A percentile compares a stretch with the other conserved stretches of the same genome.
Evolutionary conservation across 345 rosid species (phyloP).

Genomic region (Brassica cretica): DNA sequence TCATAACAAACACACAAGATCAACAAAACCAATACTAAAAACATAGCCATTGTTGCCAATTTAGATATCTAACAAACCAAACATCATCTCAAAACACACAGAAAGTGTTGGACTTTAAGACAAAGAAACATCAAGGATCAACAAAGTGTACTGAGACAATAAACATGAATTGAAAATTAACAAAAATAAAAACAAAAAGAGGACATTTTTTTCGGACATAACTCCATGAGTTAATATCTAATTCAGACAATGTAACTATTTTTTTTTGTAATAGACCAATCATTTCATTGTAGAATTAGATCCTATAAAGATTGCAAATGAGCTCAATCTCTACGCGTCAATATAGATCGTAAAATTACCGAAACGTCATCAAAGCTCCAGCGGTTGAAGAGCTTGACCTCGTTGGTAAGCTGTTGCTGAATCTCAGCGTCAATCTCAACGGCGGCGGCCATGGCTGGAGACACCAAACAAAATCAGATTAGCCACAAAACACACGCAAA

Average conservation of each 20-base stretch:
- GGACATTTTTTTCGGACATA: background rate
- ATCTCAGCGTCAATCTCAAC: constrained; percentile 39
- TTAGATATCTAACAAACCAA: no score
- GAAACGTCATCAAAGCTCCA: constrained; percentile 80
- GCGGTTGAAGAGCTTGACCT: constrained; percentile 75
- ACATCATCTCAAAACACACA: background rate
- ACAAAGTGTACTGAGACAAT: background rate
- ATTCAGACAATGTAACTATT: background rate
- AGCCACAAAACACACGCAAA: background rate
- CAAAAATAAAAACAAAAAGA: background rate
- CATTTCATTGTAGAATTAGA: background rate
- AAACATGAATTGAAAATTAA: background rate
- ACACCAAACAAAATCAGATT: constrained; percentile 3
- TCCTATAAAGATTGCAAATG: background rate
- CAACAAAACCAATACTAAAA: background rate
- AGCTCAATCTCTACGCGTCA: background rate
- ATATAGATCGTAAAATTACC: constrained; percentile 37
- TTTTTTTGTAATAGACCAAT: background rate
- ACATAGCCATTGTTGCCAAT: background rate
- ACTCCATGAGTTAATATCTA: background rate
- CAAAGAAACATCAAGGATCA: background rate
- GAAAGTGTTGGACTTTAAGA: background rate
- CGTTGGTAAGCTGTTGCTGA: constrained; percentile 33
- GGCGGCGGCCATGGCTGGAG: constrained; percentile 36
- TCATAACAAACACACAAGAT: background rate